Evolutionary conservation across 495 filamentous ascomycete species (phyloP), one percentile per base, ranked within the genome.

Genomic region (Penicillium simplicissimum): DNA sequence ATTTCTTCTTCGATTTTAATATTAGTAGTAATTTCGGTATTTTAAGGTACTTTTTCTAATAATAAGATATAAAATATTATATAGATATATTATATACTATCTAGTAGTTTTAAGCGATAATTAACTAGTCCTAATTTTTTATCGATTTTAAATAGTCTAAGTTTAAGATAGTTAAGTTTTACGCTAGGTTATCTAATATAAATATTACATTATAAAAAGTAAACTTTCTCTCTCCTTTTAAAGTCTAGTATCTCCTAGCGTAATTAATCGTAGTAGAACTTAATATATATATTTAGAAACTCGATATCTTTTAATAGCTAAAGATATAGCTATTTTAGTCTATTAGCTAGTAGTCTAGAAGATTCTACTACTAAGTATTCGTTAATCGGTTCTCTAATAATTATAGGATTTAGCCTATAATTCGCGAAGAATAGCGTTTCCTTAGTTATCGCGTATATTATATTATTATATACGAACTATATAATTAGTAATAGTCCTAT

Each of bases 361-460:
- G 3, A 23, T 8, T 53, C 28, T 36, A 6, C 21, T 8, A 45
- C 14, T 17, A n/a, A 15, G 17, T 40, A 37, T 9, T 25, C 3
- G 3, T 3, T 25, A 25, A 25, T 25, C 3, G 3, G 40, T 48
- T 58, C 55, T 48, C 47, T 28, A 21, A 48, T 31, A 13, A 57
- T 37, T 23, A 0, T 28, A 31, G 60, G 45, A 37, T 63, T 35
- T 37, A 37, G 54, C 35, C 61, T 52, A 25, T 66, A 49, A 17
- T 71, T 66, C 0, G 31, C 35, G 31, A 63, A 70, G 57, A 71
- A 74, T n/a, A 45, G 62, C 1, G 53, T 61, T n/a, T 60, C 4
- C n/a, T 38, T 43, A 1, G 43, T 61, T 0, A 14, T 38, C 56
- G 6, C 10, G 11, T 38, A 10, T 15, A 37, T 40, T 1, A 11